Evolutionary conservation across 768 basidiomycete genomes (phyloP).

Genomic region (Coprinellus aureogranulatus): DNA sequence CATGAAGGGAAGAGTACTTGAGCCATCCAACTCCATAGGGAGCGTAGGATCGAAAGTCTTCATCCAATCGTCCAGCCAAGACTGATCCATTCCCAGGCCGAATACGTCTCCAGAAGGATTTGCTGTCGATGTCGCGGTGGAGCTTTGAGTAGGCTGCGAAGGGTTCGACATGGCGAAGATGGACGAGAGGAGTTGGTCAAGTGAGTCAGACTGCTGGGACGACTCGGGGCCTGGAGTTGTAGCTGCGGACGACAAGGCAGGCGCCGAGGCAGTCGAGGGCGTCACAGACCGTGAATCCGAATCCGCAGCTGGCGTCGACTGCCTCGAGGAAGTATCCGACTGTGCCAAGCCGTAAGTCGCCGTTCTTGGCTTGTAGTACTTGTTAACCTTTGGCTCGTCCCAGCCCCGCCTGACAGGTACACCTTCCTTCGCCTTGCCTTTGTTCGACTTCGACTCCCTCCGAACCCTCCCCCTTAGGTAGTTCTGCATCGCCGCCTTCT

Average conservation of each 20-base stretch:
- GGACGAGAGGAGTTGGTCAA: slow-evolving; percentile 1
- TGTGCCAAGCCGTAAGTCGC: slow-evolving; percentile 25
- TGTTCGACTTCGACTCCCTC: slow-evolving; percentile 13
- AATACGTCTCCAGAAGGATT: neutral
- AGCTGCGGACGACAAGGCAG: neutral
- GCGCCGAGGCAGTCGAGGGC: neutral
- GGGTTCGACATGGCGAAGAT: neutral
- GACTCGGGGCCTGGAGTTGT: slow-evolving; percentile 5
- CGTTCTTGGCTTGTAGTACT: slow-evolving; percentile 33
- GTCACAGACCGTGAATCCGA: neutral
- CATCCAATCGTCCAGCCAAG: slow-evolving; percentile 8
- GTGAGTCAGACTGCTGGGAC: neutral
- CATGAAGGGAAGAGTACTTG: neutral
- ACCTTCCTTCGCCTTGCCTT: slow-evolving; percentile 11
- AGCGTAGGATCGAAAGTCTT: neutral
- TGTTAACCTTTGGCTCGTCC: slow-evolving; percentile 16
- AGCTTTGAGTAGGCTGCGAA: neutral
- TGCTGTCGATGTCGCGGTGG: neutral
- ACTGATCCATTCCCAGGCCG: neutral
- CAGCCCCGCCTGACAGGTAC: neutral
- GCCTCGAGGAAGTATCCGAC: neutral
- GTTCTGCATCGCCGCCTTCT: slow-evolving; percentile 59
- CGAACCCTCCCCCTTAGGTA: slow-evolving; percentile 28
- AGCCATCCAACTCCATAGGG: neutral
- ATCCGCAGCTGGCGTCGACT: neutral